Percentiles rank a stretch among this genome's conserved stretches.
phyloP scores from a whole-genome alignment of 2,329 filamentous ascomycete genomes.

The Acarospora socialis region DNA sequence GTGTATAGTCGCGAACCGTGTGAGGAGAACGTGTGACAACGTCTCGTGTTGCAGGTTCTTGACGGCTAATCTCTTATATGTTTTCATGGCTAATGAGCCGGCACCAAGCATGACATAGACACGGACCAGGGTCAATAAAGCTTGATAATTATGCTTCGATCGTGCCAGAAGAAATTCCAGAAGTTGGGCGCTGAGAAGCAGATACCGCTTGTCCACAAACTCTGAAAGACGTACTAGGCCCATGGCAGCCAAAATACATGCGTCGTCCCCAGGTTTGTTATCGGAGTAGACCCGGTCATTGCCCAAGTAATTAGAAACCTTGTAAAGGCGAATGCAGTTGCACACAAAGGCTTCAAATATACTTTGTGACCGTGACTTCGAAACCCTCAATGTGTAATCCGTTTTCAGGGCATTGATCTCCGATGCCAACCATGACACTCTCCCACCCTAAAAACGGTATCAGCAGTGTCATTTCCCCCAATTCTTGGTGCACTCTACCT shows the following conservation, averaged over 20 bases:
- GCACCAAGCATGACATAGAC: constrained; percentile 31
- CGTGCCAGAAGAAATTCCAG: constrained; percentile 26
- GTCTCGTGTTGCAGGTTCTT: constrained; percentile 36
- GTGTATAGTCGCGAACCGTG: constrained; percentile 33
- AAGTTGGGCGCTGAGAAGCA: constrained; percentile 25
- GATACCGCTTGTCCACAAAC: constrained; percentile 14
- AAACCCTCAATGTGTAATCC: too few relatives aligned
- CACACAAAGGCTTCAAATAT: constrained; percentile 24
- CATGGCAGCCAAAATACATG: constrained; percentile 30
- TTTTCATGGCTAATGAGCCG: constrained; percentile 31
- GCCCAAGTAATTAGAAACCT: constrained; percentile 6
- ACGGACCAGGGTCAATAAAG: constrained; percentile 29
- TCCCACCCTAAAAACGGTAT: background rate
- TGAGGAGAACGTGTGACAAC: constrained; percentile 33
- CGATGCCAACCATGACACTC: constrained; percentile 6
- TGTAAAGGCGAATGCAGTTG: constrained; percentile 22
- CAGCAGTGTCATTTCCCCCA: background rate
- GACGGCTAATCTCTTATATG: constrained; percentile 31
- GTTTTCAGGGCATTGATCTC: constrained; percentile 30
- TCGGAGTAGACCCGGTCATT: constrained; percentile 20
- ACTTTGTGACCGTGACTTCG: too few relatives aligned
- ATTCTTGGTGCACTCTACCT: too few relatives aligned
- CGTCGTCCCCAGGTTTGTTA: constrained; percentile 29
- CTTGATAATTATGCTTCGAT: constrained; percentile 33
- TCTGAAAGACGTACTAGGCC: constrained; percentile 22